Percentiles rank a stretch among this genome's conserved stretches.
Evolutionary conservation across 176 grass and related monocot species (phyloP).

Genomic region (Hordeum marinum): DNA sequence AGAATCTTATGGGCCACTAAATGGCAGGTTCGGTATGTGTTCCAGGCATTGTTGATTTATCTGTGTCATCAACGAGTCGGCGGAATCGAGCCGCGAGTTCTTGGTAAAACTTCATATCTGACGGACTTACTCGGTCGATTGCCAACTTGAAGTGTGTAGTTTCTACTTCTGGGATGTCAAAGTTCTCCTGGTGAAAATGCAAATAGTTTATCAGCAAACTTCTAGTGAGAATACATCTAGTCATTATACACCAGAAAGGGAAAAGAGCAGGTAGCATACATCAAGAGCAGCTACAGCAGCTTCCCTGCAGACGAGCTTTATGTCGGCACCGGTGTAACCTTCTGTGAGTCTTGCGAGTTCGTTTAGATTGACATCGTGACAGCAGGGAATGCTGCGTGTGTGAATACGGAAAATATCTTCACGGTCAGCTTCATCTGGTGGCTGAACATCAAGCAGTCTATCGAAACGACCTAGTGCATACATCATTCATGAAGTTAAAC

Average conservation of each 20-base stretch:
- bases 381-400: slow-evolving; percentile 57
- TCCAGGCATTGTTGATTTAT: slow-evolving; percentile 14
- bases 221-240: background rate
- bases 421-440: slow-evolving; percentile 65
- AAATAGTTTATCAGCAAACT: slow-evolving; percentile 11
- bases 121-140: slow-evolving; percentile 40
- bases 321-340: slow-evolving; percentile 88
- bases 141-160: slow-evolving; percentile 61
- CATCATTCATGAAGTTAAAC: slow-evolving; percentile 22
- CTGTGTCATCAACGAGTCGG: slow-evolving; percentile 37
- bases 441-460: slow-evolving; percentile 80
- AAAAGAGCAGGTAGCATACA: slow-evolving; percentile 42
- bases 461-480: slow-evolving; percentile 75
- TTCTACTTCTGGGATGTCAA: slow-evolving; percentile 49
- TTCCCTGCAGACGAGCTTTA: slow-evolving; percentile 87
- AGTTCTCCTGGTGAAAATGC: slow-evolving; percentile 42
- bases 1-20: background rate
- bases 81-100: slow-evolving; percentile 58
- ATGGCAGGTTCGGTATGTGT: background rate
- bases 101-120: slow-evolving; percentile 68
- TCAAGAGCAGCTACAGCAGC: slow-evolving; percentile 78
- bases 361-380: slow-evolving; percentile 45
- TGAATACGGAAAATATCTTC: slow-evolving; percentile 78
- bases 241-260: background rate
- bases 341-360: slow-evolving; percentile 81